Evolutionary conservation across 1,284 basidiomycete genomes (phyloP), one percentile per base, ranked within the genome.

Genomic region (Chondrostereum purpureum): DNA sequence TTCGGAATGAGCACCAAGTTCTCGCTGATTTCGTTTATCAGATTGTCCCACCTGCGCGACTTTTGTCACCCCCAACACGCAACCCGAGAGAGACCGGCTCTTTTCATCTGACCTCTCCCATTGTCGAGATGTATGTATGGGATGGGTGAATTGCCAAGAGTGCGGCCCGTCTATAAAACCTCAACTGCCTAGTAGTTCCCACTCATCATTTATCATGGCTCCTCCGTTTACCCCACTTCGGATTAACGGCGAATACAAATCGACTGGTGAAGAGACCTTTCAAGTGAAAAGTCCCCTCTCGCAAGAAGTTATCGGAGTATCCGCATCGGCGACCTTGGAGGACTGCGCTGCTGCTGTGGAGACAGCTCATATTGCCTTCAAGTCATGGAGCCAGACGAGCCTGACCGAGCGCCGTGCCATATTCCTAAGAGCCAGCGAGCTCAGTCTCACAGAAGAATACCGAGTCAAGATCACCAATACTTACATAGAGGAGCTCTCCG

Each of bases 291-390:
- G 72, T 47, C 69, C 75, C 1, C 61, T 64, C 47, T 64, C 69
- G 3, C 58, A 63, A 10, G 41, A 60, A 14, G 60, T 73, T 11
- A 70, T 75, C 13, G 69, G 70, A 2, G 60, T 54, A 36, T 60
- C 69, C 4, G 71, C 72, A 0, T 65, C 72, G 2, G 75, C 74
- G 0, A 66, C 71, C 6, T 61, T 58, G 18, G 63, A 65, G 16
- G 75, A 78, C 52, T 74, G 73, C 47, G 60, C 58, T 19, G 67
- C 66, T 1, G 77, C 76, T 5, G 65, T 78, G 24, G 64, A 71
- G 24, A 63, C 70, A 2, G 75, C 77, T 0, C 59, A 59, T 2
- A 61, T 60, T 3, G 76, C 77, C 1, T 75, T 77, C 58, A 61
- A 62, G 36, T 58, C 66, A 8, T 79, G 78, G 77, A 72, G 75